Evolutionary conservation across 106 monocot species (phyloP), one percentile per base, ranked within the genome.

Genomic region (Alisma plantagoaquatica): DNA sequence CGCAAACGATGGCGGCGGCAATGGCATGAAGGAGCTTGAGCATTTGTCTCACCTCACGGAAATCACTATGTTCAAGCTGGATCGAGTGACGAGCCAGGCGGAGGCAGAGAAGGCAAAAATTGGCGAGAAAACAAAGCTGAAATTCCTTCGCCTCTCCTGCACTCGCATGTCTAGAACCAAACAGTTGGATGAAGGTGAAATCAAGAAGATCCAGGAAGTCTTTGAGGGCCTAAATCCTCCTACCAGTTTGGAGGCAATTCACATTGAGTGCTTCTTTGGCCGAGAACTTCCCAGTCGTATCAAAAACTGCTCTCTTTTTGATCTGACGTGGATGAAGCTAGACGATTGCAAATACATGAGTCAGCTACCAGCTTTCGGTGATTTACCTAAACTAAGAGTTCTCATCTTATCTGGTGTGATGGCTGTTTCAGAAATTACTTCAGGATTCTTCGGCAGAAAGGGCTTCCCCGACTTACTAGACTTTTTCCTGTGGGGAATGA

Each of bases 141-240:
- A 46, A 28, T 43, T 55, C 16, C 48, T 75, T 2, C 31, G 12
- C 4, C 27, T 79, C 23, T 24, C 55, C 2, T 28, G 62, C 25
- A 47, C 41, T 8, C 16, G 45, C 54, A 19, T 23, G 19, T 14
- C 2, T 4, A 24, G 12, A 25, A 2, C 4, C 3, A 18, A 54
- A 10, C 53, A 21, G 16, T 7, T 12, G 17, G 47, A 25, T 1
- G 69, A 70, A 4, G 65, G 54, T 8, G 35, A 51, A 16, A 53
- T 64, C 12, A 24, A 60, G 29, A 61, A 26, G 21, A 57, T 53
- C 20, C 67, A 65, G 23, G 54, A 73, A 51, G 68, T 73, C 11
- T 70, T 63, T 60, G 46, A 51, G 24, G 70, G 73, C 23, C 51
- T 79, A 20, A 43, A 29, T 2, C 74, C 79, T 28, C 69, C 70